phyloP scores from a whole-genome alignment of 441 rosid species.

The Geranium incanum region DNA sequence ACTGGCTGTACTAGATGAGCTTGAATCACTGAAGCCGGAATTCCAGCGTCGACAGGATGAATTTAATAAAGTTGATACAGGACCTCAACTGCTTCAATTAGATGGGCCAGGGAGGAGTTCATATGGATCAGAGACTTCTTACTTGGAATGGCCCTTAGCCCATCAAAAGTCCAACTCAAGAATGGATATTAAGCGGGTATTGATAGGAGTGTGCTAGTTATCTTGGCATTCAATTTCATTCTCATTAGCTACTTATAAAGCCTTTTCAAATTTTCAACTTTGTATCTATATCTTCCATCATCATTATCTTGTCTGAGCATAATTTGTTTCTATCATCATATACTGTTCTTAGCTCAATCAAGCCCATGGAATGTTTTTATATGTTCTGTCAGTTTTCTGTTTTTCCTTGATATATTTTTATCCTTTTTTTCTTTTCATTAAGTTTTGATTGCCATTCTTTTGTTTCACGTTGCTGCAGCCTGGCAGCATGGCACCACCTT shows the following conservation, averaged over 20 bases:
- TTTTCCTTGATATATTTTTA: background rate
- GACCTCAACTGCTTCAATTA: slow-evolving; percentile 28
- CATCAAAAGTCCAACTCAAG: slow-evolving; percentile 30
- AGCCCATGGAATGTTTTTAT: background rate
- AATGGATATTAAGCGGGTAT: slow-evolving; percentile 40
- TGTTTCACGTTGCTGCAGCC: slow-evolving; percentile 42
- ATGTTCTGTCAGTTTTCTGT: background rate
- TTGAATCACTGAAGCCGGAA: slow-evolving; percentile 74
- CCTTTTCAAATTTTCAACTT: background rate
- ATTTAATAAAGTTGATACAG: slow-evolving; percentile 35
- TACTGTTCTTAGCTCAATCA: background rate
- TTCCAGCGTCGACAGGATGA: slow-evolving; percentile 44
- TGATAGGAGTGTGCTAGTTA: background rate
- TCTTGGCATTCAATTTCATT: background rate
- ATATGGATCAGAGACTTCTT: slow-evolving; percentile 31
- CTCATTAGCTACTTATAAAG: background rate
- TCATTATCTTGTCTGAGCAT: background rate
- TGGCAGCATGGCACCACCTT: slow-evolving; percentile 33
- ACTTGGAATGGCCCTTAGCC: slow-evolving; percentile 39
- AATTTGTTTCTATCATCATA: background rate
- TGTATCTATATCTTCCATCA: background rate
- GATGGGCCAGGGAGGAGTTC: slow-evolving; percentile 29
- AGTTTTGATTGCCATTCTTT: slow-evolving; percentile 1
- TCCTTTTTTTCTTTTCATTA: slow-evolving; percentile 9
- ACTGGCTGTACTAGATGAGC: slow-evolving; percentile 58